Conservation (phyloP, 2,329 filamentous ascomycete species). For the Penicillium sp. region DNA sequence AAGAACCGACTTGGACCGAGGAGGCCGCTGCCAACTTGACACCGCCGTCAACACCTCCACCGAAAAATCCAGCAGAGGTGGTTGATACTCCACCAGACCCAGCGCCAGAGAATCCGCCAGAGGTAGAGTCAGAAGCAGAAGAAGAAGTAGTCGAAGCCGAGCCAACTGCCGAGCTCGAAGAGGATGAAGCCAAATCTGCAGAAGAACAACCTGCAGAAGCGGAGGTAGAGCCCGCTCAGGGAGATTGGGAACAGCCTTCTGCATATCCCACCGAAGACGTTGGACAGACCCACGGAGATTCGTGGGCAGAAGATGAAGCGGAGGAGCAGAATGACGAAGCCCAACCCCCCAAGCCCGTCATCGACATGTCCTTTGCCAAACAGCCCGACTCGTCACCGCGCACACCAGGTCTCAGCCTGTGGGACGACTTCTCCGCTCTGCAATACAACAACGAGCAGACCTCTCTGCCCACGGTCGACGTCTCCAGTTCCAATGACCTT, state of each 20-base stretch:
- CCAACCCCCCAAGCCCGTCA: conserved; percentile 20
- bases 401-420: conserved; percentile 34
- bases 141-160: conserved; percentile 5
- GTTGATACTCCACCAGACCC: conserved; percentile 20
- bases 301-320: conserved; percentile 5
- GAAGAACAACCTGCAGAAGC: background rate
- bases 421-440: conserved; percentile 40
- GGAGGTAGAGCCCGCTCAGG: background rate
- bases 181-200: background rate
- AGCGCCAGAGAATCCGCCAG: conserved; percentile 9
- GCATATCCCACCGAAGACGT: conserved; percentile 2
- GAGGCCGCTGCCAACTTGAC: conserved; percentile 33
- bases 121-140: conserved; percentile 6
- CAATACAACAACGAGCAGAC: conserved; percentile 32
- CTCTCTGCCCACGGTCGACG: conserved; percentile 9
- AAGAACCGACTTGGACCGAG: conserved; percentile 10
- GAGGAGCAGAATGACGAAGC: conserved; percentile 3
- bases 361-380: conserved; percentile 39
- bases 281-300: background rate
- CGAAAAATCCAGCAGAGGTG: conserved; percentile 4
- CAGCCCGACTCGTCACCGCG: conserved; percentile 31
- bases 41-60: conserved; percentile 40
- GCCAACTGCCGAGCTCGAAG: conserved; percentile 1
- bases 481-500: conserved; percentile 21
- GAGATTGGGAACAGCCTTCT: conserved; percentile 1